Evolutionary conservation across 352 stramenopile genomes (phyloP).

Genomic region (Salisapilia sapeloensis): DNA sequence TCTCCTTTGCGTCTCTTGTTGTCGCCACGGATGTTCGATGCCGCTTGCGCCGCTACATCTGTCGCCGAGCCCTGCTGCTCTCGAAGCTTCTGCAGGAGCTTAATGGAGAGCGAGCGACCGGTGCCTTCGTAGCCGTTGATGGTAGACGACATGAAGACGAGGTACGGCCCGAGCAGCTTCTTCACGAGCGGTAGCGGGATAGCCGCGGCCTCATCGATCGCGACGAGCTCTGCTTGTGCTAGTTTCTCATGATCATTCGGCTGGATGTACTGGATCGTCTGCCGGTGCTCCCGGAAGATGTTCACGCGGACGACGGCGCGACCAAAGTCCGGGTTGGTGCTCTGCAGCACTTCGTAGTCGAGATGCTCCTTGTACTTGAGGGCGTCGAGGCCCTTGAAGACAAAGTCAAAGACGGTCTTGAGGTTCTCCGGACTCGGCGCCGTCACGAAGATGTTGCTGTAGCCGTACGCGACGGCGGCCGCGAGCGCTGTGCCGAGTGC

Average conservation of each 20-base stretch:
- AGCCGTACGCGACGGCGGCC: constrained; percentile 78
- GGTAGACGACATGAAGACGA: constrained; percentile 98
- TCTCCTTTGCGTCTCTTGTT: constrained; percentile 90
- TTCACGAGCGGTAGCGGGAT: constrained; percentile 98
- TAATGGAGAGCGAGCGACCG: constrained; percentile 95
- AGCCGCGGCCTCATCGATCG: constrained; percentile 98
- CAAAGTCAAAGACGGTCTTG: constrained; percentile 97
- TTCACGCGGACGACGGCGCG: constrained; percentile 90
- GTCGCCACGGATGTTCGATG: constrained; percentile 70
- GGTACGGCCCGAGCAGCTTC: constrained; percentile 88
- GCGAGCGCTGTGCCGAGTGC: constrained; percentile 88
- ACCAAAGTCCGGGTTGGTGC: constrained; percentile 74
- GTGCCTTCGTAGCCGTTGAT: constrained; percentile 99
- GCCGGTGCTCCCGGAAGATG: constrained; percentile 93
- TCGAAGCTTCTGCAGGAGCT: constrained; percentile 97
- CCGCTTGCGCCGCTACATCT: constrained; percentile 28
- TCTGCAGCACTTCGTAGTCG: constrained; percentile 92
- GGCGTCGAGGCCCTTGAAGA: constrained; percentile 89
- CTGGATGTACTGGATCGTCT: constrained; percentile 96
- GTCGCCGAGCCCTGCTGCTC: constrained; percentile 81
- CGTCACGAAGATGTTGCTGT: constrained; percentile 95
- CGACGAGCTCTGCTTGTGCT: constrained; percentile 93
- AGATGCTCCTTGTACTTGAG: constrained; percentile 94
- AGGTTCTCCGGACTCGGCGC: constrained; percentile 97
- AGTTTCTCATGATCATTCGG: constrained; percentile 93